Percentiles rank a stretch among this genome's conserved stretches.
phyloP scores from a whole-genome alignment of 805 yeast species.

The Dipodascopsis uninucleata region DNA sequence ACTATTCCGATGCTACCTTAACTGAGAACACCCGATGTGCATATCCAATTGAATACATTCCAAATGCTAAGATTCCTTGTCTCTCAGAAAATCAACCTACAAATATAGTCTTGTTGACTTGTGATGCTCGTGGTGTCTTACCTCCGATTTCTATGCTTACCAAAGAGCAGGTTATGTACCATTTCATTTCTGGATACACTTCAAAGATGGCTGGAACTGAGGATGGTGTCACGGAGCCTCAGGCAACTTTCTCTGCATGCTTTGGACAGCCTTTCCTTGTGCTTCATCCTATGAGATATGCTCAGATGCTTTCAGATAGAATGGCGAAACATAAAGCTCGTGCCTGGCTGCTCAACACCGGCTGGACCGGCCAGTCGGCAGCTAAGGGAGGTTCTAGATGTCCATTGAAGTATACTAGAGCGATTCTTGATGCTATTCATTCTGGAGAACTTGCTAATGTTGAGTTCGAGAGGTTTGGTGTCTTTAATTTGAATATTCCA shows the following conservation, averaged over 20 bases:
- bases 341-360: conserved; percentile 97
- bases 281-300: conserved; percentile 96
- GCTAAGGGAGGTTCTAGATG: conserved; percentile 95
- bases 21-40: conserved; percentile 99
- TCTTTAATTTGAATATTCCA: conserved; percentile 85
- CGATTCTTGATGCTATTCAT: conserved; percentile 90
- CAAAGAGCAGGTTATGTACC: conserved; percentile 97
- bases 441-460: conserved; percentile 78
- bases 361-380: conserved; percentile 96
- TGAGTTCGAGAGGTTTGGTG: conserved; percentile 79
- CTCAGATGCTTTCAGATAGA: conserved; percentile 91
- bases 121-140: conserved; percentile 97
- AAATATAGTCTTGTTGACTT: conserved; percentile 85
- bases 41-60: conserved; percentile 94
- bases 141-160: conserved; percentile 95
- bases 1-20: conserved; percentile 72
- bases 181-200: conserved; percentile 96
- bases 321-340: conserved; percentile 81
- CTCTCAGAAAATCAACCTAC: conserved; percentile 84
- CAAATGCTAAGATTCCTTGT: conserved; percentile 95
- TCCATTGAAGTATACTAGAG: conserved; percentile 95
- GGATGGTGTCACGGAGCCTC: conserved; percentile 97
- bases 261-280: conserved; percentile 99
- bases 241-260: conserved; percentile 96
- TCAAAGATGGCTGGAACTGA: conserved; percentile 99